Evolutionary conservation across 768 basidiomycete species (phyloP).

Genomic region (Boletales sp.): DNA sequence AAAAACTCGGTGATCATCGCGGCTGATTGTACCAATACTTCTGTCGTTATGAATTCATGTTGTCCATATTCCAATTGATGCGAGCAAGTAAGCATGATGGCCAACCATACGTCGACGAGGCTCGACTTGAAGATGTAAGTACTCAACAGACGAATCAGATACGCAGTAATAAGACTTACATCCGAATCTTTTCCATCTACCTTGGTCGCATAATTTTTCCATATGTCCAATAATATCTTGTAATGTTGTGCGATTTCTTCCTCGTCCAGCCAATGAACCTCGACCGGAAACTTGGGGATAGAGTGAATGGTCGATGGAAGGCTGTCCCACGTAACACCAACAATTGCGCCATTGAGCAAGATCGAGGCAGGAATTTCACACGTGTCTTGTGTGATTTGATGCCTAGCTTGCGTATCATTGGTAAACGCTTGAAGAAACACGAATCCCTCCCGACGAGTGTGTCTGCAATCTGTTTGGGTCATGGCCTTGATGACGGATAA

Average conservation of each 20-base stretch:
- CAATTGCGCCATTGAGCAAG: constrained; percentile 46
- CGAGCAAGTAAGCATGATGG: constrained; percentile 50
- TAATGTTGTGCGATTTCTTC: constrained; percentile 38
- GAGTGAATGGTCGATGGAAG: constrained; percentile 28
- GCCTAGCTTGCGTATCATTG: constrained; percentile 15
- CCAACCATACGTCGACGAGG: constrained; percentile 49
- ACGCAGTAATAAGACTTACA: constrained; percentile 20
- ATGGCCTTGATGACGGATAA: constrained; percentile 39
- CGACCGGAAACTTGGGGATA: constrained; percentile 21
- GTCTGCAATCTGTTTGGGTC: constrained; percentile 24
- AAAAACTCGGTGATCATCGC: constrained; percentile 37
- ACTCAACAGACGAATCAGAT: constrained; percentile 3
- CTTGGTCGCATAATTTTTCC: constrained; percentile 30
- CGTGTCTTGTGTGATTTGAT: constrained; percentile 1
- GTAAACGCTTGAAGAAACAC: constrained; percentile 36
- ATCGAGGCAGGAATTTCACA: constrained; percentile 27
- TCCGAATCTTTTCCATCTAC: constrained; percentile 13
- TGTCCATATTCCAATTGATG: constrained; percentile 39
- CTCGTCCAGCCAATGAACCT: constrained; percentile 35
- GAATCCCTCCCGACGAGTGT: constrained; percentile 32
- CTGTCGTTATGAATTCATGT: constrained; percentile 33
- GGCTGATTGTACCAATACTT: constrained; percentile 34
- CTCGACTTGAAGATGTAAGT: constrained; percentile 28
- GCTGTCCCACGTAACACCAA: constrained; percentile 23
- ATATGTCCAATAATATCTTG: constrained; percentile 36